Evolutionary conservation across 148 eudicot species (phyloP), one percentile per base, ranked within the genome.

Genomic region (Fagopyrum esculentum): DNA sequence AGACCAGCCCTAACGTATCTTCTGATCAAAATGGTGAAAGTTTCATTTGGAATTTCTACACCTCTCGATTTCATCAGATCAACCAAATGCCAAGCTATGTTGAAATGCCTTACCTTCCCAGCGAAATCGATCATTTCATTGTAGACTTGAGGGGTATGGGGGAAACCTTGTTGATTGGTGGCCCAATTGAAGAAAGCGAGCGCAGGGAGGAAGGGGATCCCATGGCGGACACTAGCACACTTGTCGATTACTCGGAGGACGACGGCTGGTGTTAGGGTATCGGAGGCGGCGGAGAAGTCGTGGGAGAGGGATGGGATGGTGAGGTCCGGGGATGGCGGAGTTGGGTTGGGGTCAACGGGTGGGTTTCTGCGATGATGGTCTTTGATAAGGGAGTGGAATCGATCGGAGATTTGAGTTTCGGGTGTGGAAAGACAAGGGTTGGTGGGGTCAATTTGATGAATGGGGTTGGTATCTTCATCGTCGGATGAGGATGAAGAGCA

Each of bases 111-210:
- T 5, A 85, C 88, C 82, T 94, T 94, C 11, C 93, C 98, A 30
- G 87, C 87, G 7, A 91, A 83, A 72, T 90, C 96, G 11, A 94
- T 82, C 86, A 94, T 88, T 71, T 87, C 90, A 30, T 82, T 81
- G 77, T 81, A 88, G n/a, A 76, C 77, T 1, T 85, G 88, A 0
- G 76, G 17, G 4, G 78, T 57, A 22, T 35, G 35, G 48, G 64
- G 51, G 26, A 45, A 59, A 9, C 40, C 15, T 15, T 26, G 43
- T 13, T 16, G 76, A 16, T n/a, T 73, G 57, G 79, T 55, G 8
- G 86, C 96, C 97, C 97, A 94, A 30, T 91, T 87, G 87, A 94
- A 94, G 80, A 91, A 94, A 2, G 93, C 87, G 1, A 94, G 86
- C 48, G 95, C 74, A 77, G 91, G 93, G 1, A 76, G 69, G 43